phyloP scores from a whole-genome alignment of 352 stramenopile genomes.

The Pythium sp. region DNA sequence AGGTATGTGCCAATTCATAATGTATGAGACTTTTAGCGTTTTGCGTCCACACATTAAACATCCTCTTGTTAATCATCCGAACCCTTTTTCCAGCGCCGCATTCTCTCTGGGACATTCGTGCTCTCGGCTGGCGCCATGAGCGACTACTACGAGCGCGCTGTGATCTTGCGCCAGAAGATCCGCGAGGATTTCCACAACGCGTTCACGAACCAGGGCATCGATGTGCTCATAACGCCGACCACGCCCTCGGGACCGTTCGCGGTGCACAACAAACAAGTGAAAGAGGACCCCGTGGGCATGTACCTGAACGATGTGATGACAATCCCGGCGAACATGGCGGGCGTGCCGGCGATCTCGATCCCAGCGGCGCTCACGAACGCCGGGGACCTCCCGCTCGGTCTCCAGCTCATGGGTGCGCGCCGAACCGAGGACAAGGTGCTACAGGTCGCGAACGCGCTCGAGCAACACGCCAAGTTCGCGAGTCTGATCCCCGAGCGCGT shows the following conservation, averaged over 20 bases:
- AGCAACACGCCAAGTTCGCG: conserved; percentile 51
- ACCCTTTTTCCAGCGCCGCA: conserved; percentile 54
- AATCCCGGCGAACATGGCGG: conserved; percentile 86
- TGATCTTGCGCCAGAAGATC: conserved; percentile 77
- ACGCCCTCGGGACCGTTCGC: conserved; percentile 82
- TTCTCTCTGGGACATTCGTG: conserved; percentile 90
- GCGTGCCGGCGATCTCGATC: conserved; percentile 83
- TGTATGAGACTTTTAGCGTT: neutral
- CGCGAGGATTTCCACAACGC: conserved; percentile 67
- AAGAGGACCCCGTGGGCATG: conserved; percentile 76
- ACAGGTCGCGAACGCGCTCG: conserved; percentile 57
- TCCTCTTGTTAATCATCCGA: neutral
- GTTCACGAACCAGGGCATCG: conserved; percentile 57
- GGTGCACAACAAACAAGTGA: conserved; percentile 47
- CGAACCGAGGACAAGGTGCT: conserved; percentile 65
- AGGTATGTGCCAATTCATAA: conserved; percentile 32
- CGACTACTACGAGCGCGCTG: conserved; percentile 89
- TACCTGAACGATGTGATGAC: conserved; percentile 94
- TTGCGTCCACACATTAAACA: neutral
- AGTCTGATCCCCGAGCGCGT: conserved; percentile 48
- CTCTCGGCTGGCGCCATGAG: conserved; percentile 84
- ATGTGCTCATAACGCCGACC: conserved; percentile 86
- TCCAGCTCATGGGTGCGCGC: conserved; percentile 74
- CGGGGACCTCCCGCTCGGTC: conserved; percentile 59
- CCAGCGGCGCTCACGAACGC: conserved; percentile 59